Evolutionary conservation across 75 land plant species (phyloP), one percentile per base, ranked within the genome.

Genomic region (Cupressus sempervirens): DNA sequence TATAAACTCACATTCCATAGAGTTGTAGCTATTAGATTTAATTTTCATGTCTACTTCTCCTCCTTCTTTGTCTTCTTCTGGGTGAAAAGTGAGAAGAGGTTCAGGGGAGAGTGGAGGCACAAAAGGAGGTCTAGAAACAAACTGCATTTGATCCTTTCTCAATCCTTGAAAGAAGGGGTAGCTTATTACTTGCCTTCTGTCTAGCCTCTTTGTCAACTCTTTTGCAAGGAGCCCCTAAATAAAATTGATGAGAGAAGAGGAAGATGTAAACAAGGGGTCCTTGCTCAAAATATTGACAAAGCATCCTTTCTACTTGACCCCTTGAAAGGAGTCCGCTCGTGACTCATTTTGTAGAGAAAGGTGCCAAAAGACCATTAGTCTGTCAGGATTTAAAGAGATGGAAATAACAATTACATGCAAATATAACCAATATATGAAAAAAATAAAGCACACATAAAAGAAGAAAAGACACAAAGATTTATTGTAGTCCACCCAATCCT

Each of bases 341-440:
- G 87, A 16, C 36, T 38, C 80, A 88, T 65, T 54, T 88, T 88
- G 75, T 82, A 86, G 68, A 88, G 12, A 26, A 86, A 38, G 12
- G 86, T 54, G 20, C 89, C 89, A 0, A 88, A 58, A 1, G 89
- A 82, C 89, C 89, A 88, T 81, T 84, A 88, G 68, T 88, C 88
- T n/a, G n/a, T n/a, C n/a, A n/a, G n/a, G n/a, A n/a, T n/a, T n/a
- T n/a, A n/a, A n/a, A n/a, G n/a, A n/a, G n/a, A n/a, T n/a, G n/a
- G n/a, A n/a, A n/a, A n/a, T n/a, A n/a, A n/a, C n/a, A n/a, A n/a
- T n/a, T n/a, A n/a, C n/a, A n/a, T n/a, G n/a, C n/a, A n/a, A n/a
- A n/a, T n/a, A n/a, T n/a, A n/a, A n/a, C n/a, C n/a, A n/a, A n/a
- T n/a, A n/a, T n/a, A n/a, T n/a, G n/a, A n/a, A n/a, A n/a, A n/a